phyloP scores from a whole-genome alignment of 257 asterid species.

The Oldenlandia corymbosa region DNA sequence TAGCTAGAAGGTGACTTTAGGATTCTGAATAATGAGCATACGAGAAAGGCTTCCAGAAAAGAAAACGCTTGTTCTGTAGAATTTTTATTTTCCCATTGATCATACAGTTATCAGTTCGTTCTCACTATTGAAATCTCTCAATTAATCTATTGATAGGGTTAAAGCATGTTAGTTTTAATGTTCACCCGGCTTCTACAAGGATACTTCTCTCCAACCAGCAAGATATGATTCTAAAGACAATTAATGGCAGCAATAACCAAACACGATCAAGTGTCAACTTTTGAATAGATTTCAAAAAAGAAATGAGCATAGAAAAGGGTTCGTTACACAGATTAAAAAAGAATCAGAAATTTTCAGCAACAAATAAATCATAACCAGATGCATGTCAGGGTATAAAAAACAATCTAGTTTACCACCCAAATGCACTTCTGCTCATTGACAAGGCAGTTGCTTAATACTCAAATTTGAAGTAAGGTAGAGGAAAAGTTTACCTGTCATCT shows the following conservation, averaged over 20 bases:
- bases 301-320: background rate
- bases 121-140: too few species aligned
- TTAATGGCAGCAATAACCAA: background rate
- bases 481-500: conserved; percentile 56
- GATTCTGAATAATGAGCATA: too few species aligned
- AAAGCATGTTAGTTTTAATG: too few species aligned
- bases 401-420: background rate
- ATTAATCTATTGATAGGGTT: too few species aligned
- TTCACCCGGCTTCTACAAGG: too few species aligned
- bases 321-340: background rate
- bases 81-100: too few species aligned
- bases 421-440: background rate
- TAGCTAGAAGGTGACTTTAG: too few species aligned
- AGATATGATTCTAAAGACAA: too few species aligned
- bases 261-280: background rate
- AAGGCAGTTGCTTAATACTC: background rate
- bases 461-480: conserved; percentile 11
- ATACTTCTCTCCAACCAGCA: too few species aligned
- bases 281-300: background rate
- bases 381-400: background rate
- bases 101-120: too few species aligned
- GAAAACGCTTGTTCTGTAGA: too few species aligned
- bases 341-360: conserved; percentile 1
- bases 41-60: too few species aligned
- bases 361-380: background rate